Base-by-base conservation (phyloP, 345 rosid species). In the Acer negundo region DNA sequence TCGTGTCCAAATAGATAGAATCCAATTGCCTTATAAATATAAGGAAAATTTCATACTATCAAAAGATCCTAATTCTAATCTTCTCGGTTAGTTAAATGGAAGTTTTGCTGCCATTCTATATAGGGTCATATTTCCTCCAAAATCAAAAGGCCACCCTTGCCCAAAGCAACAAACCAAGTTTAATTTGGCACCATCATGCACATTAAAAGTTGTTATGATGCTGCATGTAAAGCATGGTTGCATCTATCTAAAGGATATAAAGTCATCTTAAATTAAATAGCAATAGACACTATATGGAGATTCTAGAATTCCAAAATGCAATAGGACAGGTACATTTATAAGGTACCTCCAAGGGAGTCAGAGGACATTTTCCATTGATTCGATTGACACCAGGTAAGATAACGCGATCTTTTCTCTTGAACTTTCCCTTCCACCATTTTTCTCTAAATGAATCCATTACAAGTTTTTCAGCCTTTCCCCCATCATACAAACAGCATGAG, bases 261-360 rank as follows among this genome's bases (percentile, higher is more conserved):
- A 17, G 10, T 44, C 61, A 47, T 19, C 35, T 59, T 19, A 58
- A 62, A 73, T 8, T 55, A 46, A 63, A 35, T 13, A 20, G 65
- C 40, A 23, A 28, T 51, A 62, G 11, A 46, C 11, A 1, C 26
- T n/a, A 71, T 22, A 35, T 58, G 6, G 44, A n/a, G 23, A 62
- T 6, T 63, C 80, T 20, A 67, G 23, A 44, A 24, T 49, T 73
- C 66, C 62, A 28, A 62, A 70, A 75, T 40, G 62, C 74, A 78
- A 78, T 24, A 58, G 6, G 61, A 69, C 12, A 12, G 9, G 59
- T 6, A 40, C 28, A 62, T 11, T 53, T 44, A 38, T 44, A 47
- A 80, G 65, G 66, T 87, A 95, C 99, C 97, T 96, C 98, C 83
- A 96, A 79, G 1, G 99, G 98, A 24, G 98, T 92, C 70, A 95